Percentiles rank a stretch among this genome's conserved stretches.
Conservation (phyloP, 225 moss, liverwort and hornwort genomes). For the Physcomitrium patens region DNA sequence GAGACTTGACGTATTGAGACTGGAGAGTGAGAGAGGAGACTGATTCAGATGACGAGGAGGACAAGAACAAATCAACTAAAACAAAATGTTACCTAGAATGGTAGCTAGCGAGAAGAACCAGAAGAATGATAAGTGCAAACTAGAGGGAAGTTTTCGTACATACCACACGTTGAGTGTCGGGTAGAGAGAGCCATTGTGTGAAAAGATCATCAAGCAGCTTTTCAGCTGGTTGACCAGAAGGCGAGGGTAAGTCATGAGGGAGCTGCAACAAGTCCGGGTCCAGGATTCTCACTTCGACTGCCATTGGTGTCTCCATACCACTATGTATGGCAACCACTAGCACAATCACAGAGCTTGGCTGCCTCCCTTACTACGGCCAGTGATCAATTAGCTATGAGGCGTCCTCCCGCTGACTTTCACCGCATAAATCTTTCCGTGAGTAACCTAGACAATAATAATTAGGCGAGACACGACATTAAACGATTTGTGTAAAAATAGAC, state of each 20-base stretch:
- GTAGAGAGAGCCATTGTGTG: constrained; percentile 75
- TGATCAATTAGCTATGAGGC: neutral
- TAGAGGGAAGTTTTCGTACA: neutral
- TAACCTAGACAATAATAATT: neutral
- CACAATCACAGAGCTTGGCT: neutral
- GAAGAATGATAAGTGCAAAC: neutral
- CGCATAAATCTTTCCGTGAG: neutral
- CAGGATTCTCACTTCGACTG: constrained; percentile 59
- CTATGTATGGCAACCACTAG: constrained; percentile 25
- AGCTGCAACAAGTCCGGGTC: constrained; percentile 72
- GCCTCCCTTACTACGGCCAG: neutral
- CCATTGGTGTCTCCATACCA: constrained; percentile 62
- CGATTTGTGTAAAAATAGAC: neutral
- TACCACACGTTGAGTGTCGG: constrained; percentile 75
- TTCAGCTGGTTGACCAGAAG: constrained; percentile 43
- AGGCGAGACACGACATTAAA: neutral
- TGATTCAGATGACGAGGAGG: neutral
- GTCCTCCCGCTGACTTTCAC: neutral
- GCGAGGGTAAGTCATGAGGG: constrained; percentile 46
- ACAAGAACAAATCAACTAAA: neutral
- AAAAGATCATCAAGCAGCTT: constrained; percentile 69
- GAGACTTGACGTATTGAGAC: too few relatives aligned
- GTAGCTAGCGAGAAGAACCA: neutral
- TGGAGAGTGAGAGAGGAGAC: too few relatives aligned
- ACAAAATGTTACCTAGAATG: neutral